Evolutionary conservation across 768 basidiomycete genomes (phyloP), one percentile per base, ranked within the genome.

Genomic region (Chiua virens): DNA sequence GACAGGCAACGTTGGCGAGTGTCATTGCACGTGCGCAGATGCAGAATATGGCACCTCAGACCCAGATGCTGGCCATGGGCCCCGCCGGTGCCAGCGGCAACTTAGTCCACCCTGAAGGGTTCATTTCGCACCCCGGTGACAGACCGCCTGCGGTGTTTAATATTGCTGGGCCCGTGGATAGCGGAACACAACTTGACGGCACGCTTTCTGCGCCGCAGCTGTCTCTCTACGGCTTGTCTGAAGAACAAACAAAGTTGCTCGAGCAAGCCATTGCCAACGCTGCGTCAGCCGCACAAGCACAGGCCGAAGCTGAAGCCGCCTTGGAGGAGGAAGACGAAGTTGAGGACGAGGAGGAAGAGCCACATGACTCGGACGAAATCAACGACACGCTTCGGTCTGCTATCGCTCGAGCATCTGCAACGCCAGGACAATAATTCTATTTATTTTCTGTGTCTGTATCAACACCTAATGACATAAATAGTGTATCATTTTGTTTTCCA

Each of bases 261-360:
- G 86, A 89, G 62, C 78, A 83, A 54, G 87, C 87, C 0, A 88
- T 90, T 43, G 83, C 85, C 23, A 86, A 77, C 58, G 87, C 87
- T 1, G 84, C 88, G 10, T 79, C 79, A 32, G 85, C 85, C 28
- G 87, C 87, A 1, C 86, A 87, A 57, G 83, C 86, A 18, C 86
- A 87, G 59, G 87, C 87, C 0, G 87, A 89, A 56, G 88, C 87
- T 0, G 86, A 89, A 56, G 86, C 87, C 4, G 85, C 85, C 1
- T 62, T 86, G 47, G 87, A 88, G 62, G 87, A 87, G 59, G 82
- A 86, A 53, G 82, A 80, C 34, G 83, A 74, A 1, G 72, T 77
- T 8, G 75, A 72, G 8, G 73, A 72, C n/a, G 72, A 68, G 30
- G 74, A 75, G 47, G 71, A 68, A 28, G 72, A 73, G 35, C 47